Conservation (phyloP, 1,139 yeast species). For the Kodamaea sp. region DNA sequence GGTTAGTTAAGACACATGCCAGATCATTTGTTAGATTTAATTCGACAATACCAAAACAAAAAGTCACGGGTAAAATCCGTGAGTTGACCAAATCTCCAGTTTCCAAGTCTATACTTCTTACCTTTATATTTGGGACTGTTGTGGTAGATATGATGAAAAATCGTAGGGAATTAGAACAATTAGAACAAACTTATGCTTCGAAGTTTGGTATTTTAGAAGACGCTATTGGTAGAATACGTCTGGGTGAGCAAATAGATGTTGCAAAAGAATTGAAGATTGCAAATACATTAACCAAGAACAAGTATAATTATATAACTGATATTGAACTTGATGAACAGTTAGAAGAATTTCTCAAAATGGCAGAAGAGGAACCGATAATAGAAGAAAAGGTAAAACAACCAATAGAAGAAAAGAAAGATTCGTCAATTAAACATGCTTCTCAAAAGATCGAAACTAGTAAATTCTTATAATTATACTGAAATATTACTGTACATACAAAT, state of each 20-base stretch:
- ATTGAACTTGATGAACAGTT: constrained; percentile 40
- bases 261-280: constrained; percentile 38
- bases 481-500: background rate
- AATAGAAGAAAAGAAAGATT: background rate
- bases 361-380: constrained; percentile 19
- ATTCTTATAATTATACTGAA: constrained; percentile 11
- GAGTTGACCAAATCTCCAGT: constrained; percentile 29
- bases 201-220: constrained; percentile 34
- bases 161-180: constrained; percentile 31
- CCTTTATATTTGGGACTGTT: constrained; percentile 38
- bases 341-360: constrained; percentile 33
- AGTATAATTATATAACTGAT: constrained; percentile 31
- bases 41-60: constrained; percentile 5
- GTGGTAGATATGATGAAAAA: constrained; percentile 38
- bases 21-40: constrained; percentile 1
- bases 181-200: constrained; percentile 27
- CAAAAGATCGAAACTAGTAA: constrained; percentile 14
- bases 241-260: constrained; percentile 35
- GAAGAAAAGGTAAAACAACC: constrained; percentile 1
- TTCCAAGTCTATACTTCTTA: constrained; percentile 37
- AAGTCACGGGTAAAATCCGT: constrained; percentile 5
- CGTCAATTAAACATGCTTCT: background rate
- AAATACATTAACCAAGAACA: constrained; percentile 31
- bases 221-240: constrained; percentile 25
- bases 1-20: no score